phyloP scores from a whole-genome alignment of 352 stramenopile species.

The Phytophthora ramorum region DNA sequence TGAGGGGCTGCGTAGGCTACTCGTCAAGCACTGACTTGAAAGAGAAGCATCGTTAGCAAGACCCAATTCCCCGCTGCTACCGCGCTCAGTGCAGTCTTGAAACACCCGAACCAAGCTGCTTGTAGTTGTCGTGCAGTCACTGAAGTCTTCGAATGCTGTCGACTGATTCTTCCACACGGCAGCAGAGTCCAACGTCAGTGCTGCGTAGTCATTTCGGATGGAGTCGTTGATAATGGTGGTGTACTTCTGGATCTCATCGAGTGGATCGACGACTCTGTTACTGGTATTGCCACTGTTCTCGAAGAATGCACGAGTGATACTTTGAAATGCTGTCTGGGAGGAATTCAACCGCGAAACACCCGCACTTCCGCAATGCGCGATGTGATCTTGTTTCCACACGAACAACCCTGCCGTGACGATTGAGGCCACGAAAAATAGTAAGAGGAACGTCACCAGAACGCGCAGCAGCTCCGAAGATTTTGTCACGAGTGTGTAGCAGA shows the following conservation, averaged over 20 bases:
- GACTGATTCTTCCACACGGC: constrained; percentile 45
- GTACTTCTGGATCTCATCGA: constrained; percentile 40
- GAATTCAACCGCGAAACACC: not conserved
- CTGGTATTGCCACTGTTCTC: constrained; percentile 41
- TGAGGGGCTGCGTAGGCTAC: constrained; percentile 20
- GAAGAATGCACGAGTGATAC: constrained; percentile 31
- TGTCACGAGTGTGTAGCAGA: constrained; percentile 50
- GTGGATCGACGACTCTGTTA: constrained; percentile 27
- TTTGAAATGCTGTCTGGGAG: constrained; percentile 26
- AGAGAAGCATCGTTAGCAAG: constrained; percentile 14
- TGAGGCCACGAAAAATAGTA: constrained; percentile 42
- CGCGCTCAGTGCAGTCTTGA: constrained; percentile 34
- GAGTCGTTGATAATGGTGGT: constrained; percentile 41
- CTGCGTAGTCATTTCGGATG: constrained; percentile 38
- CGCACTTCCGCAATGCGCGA: constrained; percentile 18
- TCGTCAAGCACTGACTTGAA: constrained; percentile 34
- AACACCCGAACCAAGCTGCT: constrained; percentile 41
- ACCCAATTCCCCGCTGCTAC: not conserved
- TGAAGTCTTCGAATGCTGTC: constrained; percentile 19
- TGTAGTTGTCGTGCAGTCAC: constrained; percentile 28
- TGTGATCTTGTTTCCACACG: constrained; percentile 52
- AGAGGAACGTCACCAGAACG: constrained; percentile 44
- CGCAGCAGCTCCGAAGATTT: constrained; percentile 45
- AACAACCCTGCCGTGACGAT: constrained; percentile 45
- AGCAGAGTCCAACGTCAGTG: constrained; percentile 25